Evolutionary conservation across 2,329 filamentous ascomycete species (phyloP).

Genomic region (Canariomyces notabilis): DNA sequence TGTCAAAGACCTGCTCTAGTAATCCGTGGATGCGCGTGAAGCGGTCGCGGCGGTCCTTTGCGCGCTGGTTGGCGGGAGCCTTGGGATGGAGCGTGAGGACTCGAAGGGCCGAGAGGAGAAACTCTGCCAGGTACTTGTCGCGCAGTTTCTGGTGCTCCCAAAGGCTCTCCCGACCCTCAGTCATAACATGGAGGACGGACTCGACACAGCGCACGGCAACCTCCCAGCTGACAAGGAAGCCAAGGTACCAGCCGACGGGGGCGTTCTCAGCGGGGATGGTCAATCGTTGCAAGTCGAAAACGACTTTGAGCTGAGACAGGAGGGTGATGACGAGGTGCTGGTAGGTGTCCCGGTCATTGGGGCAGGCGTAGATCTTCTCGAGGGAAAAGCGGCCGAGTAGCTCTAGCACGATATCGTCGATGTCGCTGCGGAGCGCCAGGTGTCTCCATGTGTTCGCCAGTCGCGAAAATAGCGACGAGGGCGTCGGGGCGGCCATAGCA

Average conservation of each 20-base stretch:
- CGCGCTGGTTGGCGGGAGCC: slow-evolving; percentile 28
- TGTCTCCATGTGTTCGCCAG: slow-evolving; percentile 34
- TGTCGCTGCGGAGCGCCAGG: slow-evolving; percentile 35
- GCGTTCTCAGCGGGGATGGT: slow-evolving; percentile 34
- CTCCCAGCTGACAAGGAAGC: slow-evolving; percentile 38
- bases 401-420: slow-evolving; percentile 38
- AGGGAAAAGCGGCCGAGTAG: slow-evolving; percentile 39
- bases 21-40: slow-evolving; percentile 35
- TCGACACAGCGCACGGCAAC: slow-evolving; percentile 35
- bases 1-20: slow-evolving; percentile 36
- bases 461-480: slow-evolving; percentile 35
- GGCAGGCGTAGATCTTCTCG: slow-evolving; percentile 36
- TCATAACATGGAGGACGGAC: slow-evolving; percentile 34
- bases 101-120: slow-evolving; percentile 35
- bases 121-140: slow-evolving; percentile 36
- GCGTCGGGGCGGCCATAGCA: slow-evolving; percentile 26
- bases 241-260: slow-evolving; percentile 34
- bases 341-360: slow-evolving; percentile 30
- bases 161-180: slow-evolving; percentile 34
- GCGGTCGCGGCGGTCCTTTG: slow-evolving; percentile 34
- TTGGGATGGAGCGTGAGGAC: slow-evolving; percentile 37
- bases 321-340: slow-evolving; percentile 34
- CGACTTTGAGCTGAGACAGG: slow-evolving; percentile 35
- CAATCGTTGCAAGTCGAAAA: slow-evolving; percentile 37
- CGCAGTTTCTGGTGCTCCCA: slow-evolving; percentile 30